Evolutionary conservation across 495 filamentous ascomycete genomes (phyloP), one percentile per base, ranked within the genome.

Genomic region (Penicillium silybi): DNA sequence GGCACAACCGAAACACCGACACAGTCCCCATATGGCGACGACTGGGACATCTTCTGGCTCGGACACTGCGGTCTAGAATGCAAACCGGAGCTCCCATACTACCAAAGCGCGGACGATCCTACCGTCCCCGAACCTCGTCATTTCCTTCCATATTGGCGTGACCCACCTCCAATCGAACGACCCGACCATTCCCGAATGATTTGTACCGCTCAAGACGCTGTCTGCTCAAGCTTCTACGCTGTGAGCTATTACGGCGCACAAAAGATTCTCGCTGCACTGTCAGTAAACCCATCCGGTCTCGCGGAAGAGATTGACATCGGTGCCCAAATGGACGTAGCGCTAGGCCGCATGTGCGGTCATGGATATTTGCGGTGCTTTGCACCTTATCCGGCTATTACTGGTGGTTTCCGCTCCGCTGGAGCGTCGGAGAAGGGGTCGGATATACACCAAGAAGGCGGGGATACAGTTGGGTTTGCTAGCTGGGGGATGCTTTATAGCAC

Each of bases 41-140:
- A 76, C 52, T 84, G 80, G 80, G 75, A 80, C 50, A 65, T 80
- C 44, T 56, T 80, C 16, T 80, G 77, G 76, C 62, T 80, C 16
- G 78, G 78, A 1, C 75, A 79, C 57, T 80, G 79, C 58, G 70
- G 71, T 4, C 18, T 64, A 7, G 46, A 59, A 41, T 63, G 56
- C 44, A 49, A 43, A 15, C 35, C 56, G 20, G 40, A 57, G 15
- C 6, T 35, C 10, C 55, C 60, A 16, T 57, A 46, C 19, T 61
- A 50, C 46, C 35, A 59, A 13, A 58, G 57, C 15, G 56, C 53
- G 0, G 29, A 56, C 22, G 63, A 66, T 23, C 55, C 58, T 4
- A 61, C 60, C 13, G 40, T 62, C 19, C 47, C 54, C 18, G 52
- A 50, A 7, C 50, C 56, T 2, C 50, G 43, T 17, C 60, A 62